Evolutionary conservation across 257 asterid genomes (phyloP).

Genomic region (Anisodus acutangulus): DNA sequence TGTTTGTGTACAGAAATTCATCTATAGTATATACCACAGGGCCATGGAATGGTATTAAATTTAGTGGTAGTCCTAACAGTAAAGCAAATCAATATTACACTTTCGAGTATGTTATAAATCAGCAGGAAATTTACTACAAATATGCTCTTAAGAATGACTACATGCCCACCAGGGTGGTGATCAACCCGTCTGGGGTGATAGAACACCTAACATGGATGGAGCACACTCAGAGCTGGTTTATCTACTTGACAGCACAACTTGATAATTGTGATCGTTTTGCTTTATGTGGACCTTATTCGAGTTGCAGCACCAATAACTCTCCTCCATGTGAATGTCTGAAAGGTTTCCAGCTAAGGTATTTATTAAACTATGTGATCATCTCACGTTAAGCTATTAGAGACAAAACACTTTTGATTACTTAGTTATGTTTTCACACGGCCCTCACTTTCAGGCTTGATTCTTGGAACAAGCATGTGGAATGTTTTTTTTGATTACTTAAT

Average conservation of each 20-base stretch:
- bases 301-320: constrained; percentile 18
- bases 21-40: neutral
- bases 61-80: neutral
- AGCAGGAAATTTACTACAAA: constrained; percentile 4
- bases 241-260: neutral
- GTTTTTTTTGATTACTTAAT: neutral
- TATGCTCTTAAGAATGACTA: neutral
- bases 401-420: neutral
- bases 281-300: constrained; percentile 22
- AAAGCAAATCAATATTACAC: neutral
- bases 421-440: neutral
- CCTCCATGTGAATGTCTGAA: constrained; percentile 33
- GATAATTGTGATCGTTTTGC: constrained; percentile 26
- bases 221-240: constrained; percentile 23
- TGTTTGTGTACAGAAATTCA: neutral
- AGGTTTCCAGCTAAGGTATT: constrained; percentile 29
- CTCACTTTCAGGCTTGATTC: neutral
- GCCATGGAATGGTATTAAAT: constrained; percentile 31
- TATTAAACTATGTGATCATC: neutral
- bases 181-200: neutral
- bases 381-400: neutral
- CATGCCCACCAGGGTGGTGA: neutral
- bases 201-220: constrained; percentile 28
- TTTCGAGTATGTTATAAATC: neutral
- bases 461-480: neutral